Conservation (phyloP, 1,284 basidiomycete genomes). For the Ceratobasidium sp. region DNA sequence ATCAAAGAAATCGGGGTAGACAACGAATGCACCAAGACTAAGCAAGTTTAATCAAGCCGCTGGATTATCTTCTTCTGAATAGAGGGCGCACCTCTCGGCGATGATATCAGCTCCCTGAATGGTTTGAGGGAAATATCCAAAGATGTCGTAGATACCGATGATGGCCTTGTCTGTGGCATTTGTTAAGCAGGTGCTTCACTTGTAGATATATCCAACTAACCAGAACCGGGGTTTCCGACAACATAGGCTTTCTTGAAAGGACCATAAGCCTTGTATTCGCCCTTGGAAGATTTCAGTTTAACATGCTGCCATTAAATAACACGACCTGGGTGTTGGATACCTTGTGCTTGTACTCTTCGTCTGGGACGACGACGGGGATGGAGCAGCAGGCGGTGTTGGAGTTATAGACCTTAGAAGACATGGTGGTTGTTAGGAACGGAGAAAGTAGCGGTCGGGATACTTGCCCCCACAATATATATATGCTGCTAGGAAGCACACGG, state of each 20-base stretch:
- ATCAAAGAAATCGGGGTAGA: slow-evolving; percentile 37
- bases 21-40: slow-evolving; percentile 25
- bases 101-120: slow-evolving; percentile 70
- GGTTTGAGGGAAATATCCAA: slow-evolving; percentile 62
- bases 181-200: background rate
- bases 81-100: slow-evolving; percentile 53
- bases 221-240: slow-evolving; percentile 57
- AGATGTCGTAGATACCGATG: slow-evolving; percentile 69
- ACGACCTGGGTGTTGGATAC: slow-evolving; percentile 48
- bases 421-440: slow-evolving; percentile 51
- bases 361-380: slow-evolving; percentile 60
- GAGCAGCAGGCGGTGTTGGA: slow-evolving; percentile 67
- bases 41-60: slow-evolving; percentile 56
- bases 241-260: slow-evolving; percentile 57
- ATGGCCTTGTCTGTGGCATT: slow-evolving; percentile 53
- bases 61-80: slow-evolving; percentile 14
- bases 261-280: slow-evolving; percentile 55
- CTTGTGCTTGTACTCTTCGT: slow-evolving; percentile 45
- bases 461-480: background rate
- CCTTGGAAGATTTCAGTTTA: slow-evolving; percentile 57
- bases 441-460: slow-evolving; percentile 35
- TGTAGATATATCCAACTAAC: slow-evolving; percentile 41
- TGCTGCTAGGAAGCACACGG: background rate
- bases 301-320: no score
- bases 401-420: slow-evolving; percentile 58